Conservation (phyloP, 345 rosid species). For the Ceriops decandra region DNA sequence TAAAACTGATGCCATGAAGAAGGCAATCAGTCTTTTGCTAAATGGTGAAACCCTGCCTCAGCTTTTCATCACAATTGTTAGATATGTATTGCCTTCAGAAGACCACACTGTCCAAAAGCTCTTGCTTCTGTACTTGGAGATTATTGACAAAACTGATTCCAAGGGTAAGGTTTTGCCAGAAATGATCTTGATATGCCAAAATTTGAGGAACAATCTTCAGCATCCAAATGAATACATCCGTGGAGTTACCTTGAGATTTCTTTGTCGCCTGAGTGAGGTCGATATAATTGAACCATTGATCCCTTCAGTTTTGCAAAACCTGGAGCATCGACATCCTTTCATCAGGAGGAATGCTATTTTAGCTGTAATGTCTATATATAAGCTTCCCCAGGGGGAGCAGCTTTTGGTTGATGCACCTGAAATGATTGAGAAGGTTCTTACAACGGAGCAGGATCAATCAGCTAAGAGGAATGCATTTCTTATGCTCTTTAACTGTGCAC, state of each 20-base stretch:
- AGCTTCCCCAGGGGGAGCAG: slow-evolving; percentile 72
- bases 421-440: slow-evolving; percentile 65
- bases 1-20: slow-evolving; percentile 82
- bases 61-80: slow-evolving; percentile 85
- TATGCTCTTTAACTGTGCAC: slow-evolving; percentile 73
- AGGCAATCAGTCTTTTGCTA: slow-evolving; percentile 81
- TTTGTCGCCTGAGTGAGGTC: slow-evolving; percentile 65
- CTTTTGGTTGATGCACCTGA: slow-evolving; percentile 75
- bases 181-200: slow-evolving; percentile 94
- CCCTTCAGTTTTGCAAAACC: slow-evolving; percentile 65
- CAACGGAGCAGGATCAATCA: slow-evolving; percentile 67
- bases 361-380: slow-evolving; percentile 68
- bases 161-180: slow-evolving; percentile 80
- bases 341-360: slow-evolving; percentile 68
- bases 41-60: slow-evolving; percentile 93
- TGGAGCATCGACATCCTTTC: slow-evolving; percentile 71
- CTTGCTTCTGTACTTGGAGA: slow-evolving; percentile 79
- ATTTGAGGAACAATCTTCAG: slow-evolving; percentile 91
- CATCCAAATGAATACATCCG: slow-evolving; percentile 94
- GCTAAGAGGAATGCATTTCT: slow-evolving; percentile 77
- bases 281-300: slow-evolving; percentile 69
- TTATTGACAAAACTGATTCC: slow-evolving; percentile 77
- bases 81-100: slow-evolving; percentile 87
- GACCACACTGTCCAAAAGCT: slow-evolving; percentile 94
- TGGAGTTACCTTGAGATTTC: slow-evolving; percentile 74